phyloP scores from a whole-genome alignment of 768 basidiomycete species.

The Mycena indigotica region DNA sequence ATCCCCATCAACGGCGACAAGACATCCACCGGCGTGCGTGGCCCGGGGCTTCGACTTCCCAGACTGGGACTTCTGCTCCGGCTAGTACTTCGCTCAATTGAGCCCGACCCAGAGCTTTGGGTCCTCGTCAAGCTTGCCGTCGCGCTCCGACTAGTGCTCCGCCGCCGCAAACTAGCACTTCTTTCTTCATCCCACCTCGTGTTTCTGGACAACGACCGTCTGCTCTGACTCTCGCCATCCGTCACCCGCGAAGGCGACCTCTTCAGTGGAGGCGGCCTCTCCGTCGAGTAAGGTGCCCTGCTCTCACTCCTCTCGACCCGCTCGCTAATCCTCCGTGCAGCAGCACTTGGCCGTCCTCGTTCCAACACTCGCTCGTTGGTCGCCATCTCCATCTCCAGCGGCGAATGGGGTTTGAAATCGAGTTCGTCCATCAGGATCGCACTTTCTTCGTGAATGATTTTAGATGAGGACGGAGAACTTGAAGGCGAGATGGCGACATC shows the following conservation, averaged over 20 bases:
- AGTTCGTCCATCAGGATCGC: not conserved
- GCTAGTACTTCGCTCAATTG: constrained; percentile 1
- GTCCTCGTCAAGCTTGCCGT: not conserved
- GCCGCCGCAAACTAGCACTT: not conserved
- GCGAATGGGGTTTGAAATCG: not conserved
- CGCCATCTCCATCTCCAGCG: not conserved
- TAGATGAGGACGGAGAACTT: not conserved
- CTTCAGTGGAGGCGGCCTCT: not conserved
- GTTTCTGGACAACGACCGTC: not conserved
- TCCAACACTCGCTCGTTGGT: not conserved
- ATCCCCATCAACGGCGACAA: constrained; percentile 4
- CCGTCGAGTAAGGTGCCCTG: constrained; percentile 14
- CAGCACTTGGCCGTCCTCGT: constrained; percentile 14
- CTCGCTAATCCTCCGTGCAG: constrained; percentile 5
- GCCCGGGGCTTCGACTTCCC: constrained; percentile 14
- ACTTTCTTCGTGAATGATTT: not conserved
- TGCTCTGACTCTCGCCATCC: not conserved
- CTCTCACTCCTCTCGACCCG: constrained; percentile 14
- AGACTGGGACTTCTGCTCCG: constrained; percentile 6
- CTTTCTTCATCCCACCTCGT: not conserved
- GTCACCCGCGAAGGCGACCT: not conserved
- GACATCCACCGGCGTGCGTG: constrained; percentile 17
- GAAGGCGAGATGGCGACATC: constrained; percentile 29
- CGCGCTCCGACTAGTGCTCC: not conserved
- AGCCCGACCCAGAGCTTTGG: not conserved